Evolutionary conservation across 495 filamentous ascomycete species (phyloP), one percentile per base, ranked within the genome.

Genomic region (Acidiella bohemica): DNA sequence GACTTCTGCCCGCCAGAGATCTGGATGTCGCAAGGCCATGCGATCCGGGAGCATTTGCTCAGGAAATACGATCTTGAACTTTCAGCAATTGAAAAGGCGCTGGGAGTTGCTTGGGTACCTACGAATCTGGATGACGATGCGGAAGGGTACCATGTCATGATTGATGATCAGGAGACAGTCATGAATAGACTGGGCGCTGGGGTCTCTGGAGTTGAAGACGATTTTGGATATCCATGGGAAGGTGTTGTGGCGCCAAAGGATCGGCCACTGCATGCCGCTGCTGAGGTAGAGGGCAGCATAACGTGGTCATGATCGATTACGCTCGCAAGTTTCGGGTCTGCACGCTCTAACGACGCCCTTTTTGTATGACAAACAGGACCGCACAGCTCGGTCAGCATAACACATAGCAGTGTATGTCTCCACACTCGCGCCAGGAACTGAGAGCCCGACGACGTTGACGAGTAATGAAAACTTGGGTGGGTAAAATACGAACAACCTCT

Each of bases 31-130:
- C 36, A 39, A 42, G 31, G 42, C 21, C 50, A 49, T 14, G 33
- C 14, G 4, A 21, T 50, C 10, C 42, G 46, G 5, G n/a, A 34
- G 0, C 45, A 23, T 10, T 20, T 55, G 30, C 9, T 48, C 14
- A 10, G 32, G 20, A 53, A 53, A 27, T 55, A 48, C 19, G 49
- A 43, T 13, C 16, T 12, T n/a, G 53, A 55, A 7, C 19, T 55
- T 6, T 4, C 8, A 0, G 36, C 32, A 24, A 55, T 55, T 17
- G 53, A 55, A 32, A 8, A 19, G 13, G 50, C 50, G 4, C 22
- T 55, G 18, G 42, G 50, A 8, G 34, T 55, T 16, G 5, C 35
- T 5, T 55, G 53, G 53, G 41, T 44, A n/a, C 19, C 42, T 24
- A 31, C 49, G 9, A 26, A 23, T 14, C 21, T 23, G 3, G 32